These are phyloP conservation scores for sweet orange (Citrus sinensis) DNA, from an alignment of 345 rosid genomes.

Conservation along the genomic window DNA sequence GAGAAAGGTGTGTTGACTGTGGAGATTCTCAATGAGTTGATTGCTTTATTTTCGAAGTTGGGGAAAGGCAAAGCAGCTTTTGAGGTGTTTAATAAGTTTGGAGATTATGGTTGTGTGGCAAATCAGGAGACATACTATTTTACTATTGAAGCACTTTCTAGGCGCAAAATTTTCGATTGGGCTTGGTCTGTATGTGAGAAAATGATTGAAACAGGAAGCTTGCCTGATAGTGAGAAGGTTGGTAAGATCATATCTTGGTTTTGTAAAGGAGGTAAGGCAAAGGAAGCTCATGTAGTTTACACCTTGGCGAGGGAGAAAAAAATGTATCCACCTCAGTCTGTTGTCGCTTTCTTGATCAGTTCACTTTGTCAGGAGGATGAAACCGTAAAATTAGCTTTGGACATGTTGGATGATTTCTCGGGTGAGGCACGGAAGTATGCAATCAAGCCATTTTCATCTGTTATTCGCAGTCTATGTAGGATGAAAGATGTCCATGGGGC, in stretches of 20 bases:
- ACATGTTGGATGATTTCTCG: slow-evolving; percentile 45
- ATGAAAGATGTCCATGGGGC: slow-evolving; percentile 56
- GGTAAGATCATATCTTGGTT: slow-evolving; percentile 75
- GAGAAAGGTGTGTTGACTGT: slow-evolving; percentile 34
- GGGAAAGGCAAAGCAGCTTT: slow-evolving; percentile 69
- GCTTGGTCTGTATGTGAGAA: slow-evolving; percentile 64
- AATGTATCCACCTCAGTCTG: slow-evolving; percentile 36
- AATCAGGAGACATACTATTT: slow-evolving; percentile 52
- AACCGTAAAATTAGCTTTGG: slow-evolving; percentile 55
- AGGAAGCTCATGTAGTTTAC: slow-evolving; percentile 53
- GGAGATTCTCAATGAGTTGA: slow-evolving; percentile 55
- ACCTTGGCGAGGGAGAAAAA: slow-evolving; percentile 46
- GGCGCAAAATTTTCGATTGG: slow-evolving; percentile 45
- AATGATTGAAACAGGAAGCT: slow-evolving; percentile 49
- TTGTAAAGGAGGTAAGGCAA: slow-evolving; percentile 56
- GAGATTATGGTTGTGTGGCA: slow-evolving; percentile 51
- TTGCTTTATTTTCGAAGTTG: slow-evolving; percentile 59
- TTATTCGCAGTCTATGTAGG: slow-evolving; percentile 64
- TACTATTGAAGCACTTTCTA: slow-evolving; percentile 62
- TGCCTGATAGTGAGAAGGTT: slow-evolving; percentile 44
- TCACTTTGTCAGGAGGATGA: slow-evolving; percentile 57
- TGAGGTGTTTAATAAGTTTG: slow-evolving; percentile 61
- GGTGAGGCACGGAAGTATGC: slow-evolving; percentile 51
- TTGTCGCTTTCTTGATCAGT: slow-evolving; percentile 45
- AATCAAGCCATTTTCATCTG: slow-evolving; percentile 70